These are phyloP conservation scores for Pseudopithomyces chartarum DNA, from an alignment of 2,329 filamentous ascomycete genomes.

Conservation along the genomic window DNA sequence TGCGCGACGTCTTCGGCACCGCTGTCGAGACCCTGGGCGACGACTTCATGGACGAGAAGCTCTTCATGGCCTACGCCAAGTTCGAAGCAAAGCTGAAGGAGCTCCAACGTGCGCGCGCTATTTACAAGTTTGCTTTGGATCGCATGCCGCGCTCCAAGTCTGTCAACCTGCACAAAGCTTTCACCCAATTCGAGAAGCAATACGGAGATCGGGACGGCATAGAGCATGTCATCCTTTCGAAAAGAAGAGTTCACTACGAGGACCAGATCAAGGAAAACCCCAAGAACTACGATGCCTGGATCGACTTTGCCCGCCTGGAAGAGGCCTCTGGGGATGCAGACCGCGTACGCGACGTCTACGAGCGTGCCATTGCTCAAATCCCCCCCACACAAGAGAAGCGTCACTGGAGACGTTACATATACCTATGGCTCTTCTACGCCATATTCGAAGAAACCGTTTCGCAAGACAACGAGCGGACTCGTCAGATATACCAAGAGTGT, in stretches of 20 bases:
- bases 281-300: slow-evolving; percentile 97
- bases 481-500: slow-evolving; percentile 90
- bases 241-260: slow-evolving; percentile 90
- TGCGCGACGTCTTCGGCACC: slow-evolving; percentile 87
- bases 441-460: slow-evolving; percentile 91
- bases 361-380: slow-evolving; percentile 92
- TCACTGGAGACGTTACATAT: slow-evolving; percentile 96
- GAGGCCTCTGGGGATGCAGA: slow-evolving; percentile 83
- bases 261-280: slow-evolving; percentile 91
- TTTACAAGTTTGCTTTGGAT: slow-evolving; percentile 96
- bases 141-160: slow-evolving; percentile 88
- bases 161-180: slow-evolving; percentile 83
- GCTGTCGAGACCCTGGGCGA: slow-evolving; percentile 91
- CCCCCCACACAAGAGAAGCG: slow-evolving; percentile 95
- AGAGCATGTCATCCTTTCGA: slow-evolving; percentile 94
- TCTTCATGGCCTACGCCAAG: slow-evolving; percentile 94
- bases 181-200: slow-evolving; percentile 98
- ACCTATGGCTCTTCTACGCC: slow-evolving; percentile 97
- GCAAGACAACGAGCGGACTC: slow-evolving; percentile 76
- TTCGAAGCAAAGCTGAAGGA: slow-evolving; percentile 96
- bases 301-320: slow-evolving; percentile 90
- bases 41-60: slow-evolving; percentile 92
- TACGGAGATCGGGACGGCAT: slow-evolving; percentile 93
- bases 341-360: slow-evolving; percentile 88
- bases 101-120: slow-evolving; percentile 88